Evolutionary conservation across 2,329 filamentous ascomycete genomes (phyloP), one percentile per base, ranked within the genome.

Genomic region (Calonectria hongkongensis): DNA sequence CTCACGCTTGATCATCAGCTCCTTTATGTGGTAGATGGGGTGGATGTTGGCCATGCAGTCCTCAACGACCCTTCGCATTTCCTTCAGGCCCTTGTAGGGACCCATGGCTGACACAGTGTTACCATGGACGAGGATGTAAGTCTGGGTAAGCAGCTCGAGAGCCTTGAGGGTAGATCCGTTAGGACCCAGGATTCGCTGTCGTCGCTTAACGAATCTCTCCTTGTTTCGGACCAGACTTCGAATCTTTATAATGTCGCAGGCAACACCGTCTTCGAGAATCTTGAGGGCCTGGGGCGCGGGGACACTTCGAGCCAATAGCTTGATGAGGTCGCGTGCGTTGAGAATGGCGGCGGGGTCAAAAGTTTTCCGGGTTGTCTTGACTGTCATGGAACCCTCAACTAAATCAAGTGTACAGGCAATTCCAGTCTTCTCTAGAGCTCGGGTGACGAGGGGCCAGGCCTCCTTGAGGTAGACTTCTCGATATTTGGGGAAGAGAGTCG

Each of bases 1-100:
- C 85, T 98, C 96, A 21, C 94, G 92, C 87, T 97, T 97, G 83
- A 98, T 97, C 95, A 97, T 97, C 76, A 97, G 89, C 83, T 96
- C 94, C 77, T 86, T 88, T 82, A 89, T 88, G 77, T 90, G 85
- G 82, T 99, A 98, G 85, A 99, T 98, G 77, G 97, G 95, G 86
- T 99, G 97, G 70, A 98, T 92, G 82, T 99, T 99, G 81, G 91
- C 91, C 97, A 99, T 98, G 86, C 95, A 98, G 84, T 98, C 96
- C 84, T 98, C 94, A 45, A 98, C 91, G 25, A 98, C 92, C 66
- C 95, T 90, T 58, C 97, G 92, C 36, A 98, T 92, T 81, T 98
- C 96, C 86, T 98, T 98, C 58, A 99, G 85, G 2, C 95, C 95
- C 85, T 97, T 98, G 87, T 94, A 98, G 0, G 93, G 92, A 0